A percentile compares a stretch with the other conserved stretches of the same genome.
These are phyloP conservation scores for Aegilops longissima DNA, from an alignment of 176 grass and related monocot species.

Conservation along the genomic window DNA sequence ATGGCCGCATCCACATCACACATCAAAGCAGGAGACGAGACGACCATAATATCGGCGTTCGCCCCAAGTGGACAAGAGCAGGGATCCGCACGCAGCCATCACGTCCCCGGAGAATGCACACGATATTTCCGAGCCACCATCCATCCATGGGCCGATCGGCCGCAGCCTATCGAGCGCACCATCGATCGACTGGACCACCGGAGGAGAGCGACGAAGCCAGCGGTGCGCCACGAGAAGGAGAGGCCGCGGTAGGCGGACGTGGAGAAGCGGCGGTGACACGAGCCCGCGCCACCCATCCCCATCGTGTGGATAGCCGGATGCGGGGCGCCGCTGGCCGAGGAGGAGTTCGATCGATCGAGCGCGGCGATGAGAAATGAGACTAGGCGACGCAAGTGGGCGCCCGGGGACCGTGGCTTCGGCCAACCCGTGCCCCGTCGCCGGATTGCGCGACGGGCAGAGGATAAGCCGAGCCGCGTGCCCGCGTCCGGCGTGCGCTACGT, in stretches of 20 bases:
- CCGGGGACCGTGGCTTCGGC: background rate
- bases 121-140: background rate
- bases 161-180: too few species aligned
- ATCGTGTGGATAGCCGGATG: background rate
- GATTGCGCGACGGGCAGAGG: constrained; percentile 7
- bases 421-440: background rate
- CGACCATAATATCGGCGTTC: background rate
- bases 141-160: too few species aligned
- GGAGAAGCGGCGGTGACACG: background rate
- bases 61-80: background rate
- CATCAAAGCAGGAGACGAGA: too few species aligned
- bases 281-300: too few species aligned
- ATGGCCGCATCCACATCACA: background rate
- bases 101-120: too few species aligned
- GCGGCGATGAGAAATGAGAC: background rate
- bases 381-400: too few species aligned
- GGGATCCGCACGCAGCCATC: background rate
- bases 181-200: background rate
- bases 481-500: background rate
- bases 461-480: background rate
- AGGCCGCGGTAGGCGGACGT: constrained; percentile 15
- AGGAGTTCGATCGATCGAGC: too few species aligned
- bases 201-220: background rate
- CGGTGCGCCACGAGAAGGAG: constrained; percentile 5
- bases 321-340: too few species aligned